phyloP scores from a whole-genome alignment of 441 rosid genomes.

The Bocquillonia castaneifolia region DNA sequence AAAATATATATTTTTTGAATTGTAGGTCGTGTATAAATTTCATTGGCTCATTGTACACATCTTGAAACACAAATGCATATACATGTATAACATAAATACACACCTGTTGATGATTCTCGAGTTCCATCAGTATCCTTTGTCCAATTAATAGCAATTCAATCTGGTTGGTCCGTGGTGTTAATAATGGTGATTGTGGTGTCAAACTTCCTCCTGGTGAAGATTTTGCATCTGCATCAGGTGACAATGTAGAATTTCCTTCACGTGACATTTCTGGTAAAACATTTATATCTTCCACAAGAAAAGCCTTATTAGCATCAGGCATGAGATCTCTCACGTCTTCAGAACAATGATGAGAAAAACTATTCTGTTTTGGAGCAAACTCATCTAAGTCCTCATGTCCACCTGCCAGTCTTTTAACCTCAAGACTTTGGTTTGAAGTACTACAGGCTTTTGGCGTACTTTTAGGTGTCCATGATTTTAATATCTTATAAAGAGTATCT shows the following conservation, averaged over 20 bases:
- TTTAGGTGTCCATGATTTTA: slow-evolving; percentile 81
- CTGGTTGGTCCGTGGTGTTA: slow-evolving; percentile 75
- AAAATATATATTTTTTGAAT: background rate
- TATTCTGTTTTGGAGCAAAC: slow-evolving; percentile 34
- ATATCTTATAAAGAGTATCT: slow-evolving; percentile 77
- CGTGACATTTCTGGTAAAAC: slow-evolving; percentile 42
- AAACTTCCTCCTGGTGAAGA: slow-evolving; percentile 66
- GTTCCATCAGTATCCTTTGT: slow-evolving; percentile 67
- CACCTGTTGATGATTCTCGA: slow-evolving; percentile 87
- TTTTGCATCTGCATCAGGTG: slow-evolving; percentile 45
- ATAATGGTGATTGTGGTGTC: slow-evolving; percentile 83
- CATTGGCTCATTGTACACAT: background rate
- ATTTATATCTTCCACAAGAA: slow-evolving; percentile 47
- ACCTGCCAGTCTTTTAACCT: slow-evolving; percentile 36
- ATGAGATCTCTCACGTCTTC: slow-evolving; percentile 53
- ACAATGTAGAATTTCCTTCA: slow-evolving; percentile 31
- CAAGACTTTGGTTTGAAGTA: slow-evolving; percentile 48
- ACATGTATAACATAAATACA: slow-evolving; percentile 3
- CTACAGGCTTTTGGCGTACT: slow-evolving; percentile 54
- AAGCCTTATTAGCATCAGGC: slow-evolving; percentile 49
- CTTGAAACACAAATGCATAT: slow-evolving; percentile 4
- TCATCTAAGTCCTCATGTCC: slow-evolving; percentile 45
- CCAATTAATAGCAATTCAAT: slow-evolving; percentile 73
- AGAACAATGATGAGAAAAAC: slow-evolving; percentile 43
- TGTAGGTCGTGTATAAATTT: background rate